A percentile compares a stretch with the other conserved stretches of the same genome.
phyloP scores from a whole-genome alignment of 768 basidiomycete genomes.

The Rickenella mellea region DNA sequence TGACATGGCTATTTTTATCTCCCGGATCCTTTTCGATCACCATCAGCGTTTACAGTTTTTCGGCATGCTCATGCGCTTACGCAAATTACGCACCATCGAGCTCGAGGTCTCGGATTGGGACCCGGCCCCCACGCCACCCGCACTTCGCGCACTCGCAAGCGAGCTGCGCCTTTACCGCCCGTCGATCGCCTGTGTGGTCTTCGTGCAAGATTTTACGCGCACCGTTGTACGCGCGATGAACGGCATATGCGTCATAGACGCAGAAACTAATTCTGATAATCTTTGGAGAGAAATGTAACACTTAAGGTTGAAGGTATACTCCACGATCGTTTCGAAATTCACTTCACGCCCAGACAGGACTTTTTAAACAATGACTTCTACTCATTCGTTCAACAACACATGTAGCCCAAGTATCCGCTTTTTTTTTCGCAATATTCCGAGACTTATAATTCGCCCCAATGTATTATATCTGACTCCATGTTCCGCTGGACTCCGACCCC shows the following conservation, averaged over 20 bases:
- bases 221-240: conserved; percentile 30
- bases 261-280: conserved; percentile 11
- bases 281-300: conserved; percentile 18
- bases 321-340: too few relatives aligned
- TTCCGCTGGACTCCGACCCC: too few relatives aligned
- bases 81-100: conserved; percentile 43
- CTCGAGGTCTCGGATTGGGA: conserved; percentile 60
- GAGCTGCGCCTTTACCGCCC: conserved; percentile 57
- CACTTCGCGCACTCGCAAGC: conserved; percentile 46
- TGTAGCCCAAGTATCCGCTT: too few relatives aligned
- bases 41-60: conserved; percentile 53
- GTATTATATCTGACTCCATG: too few relatives aligned
- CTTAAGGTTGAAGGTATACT: too few relatives aligned
- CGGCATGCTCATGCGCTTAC: conserved; percentile 44
- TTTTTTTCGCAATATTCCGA: too few relatives aligned
- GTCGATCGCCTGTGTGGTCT: conserved; percentile 41
- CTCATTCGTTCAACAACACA: too few relatives aligned
- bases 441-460: too few relatives aligned
- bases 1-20: background rate
- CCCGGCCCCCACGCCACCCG: conserved; percentile 44
- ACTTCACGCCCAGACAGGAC: too few relatives aligned
- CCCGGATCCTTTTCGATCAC: too few relatives aligned
- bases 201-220: conserved; percentile 55
- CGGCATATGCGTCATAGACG: conserved; percentile 19
- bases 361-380: too few relatives aligned